Evolutionary conservation across 2,329 filamentous ascomycete species (phyloP).

Genomic region (Exutisphaerella laricina): DNA sequence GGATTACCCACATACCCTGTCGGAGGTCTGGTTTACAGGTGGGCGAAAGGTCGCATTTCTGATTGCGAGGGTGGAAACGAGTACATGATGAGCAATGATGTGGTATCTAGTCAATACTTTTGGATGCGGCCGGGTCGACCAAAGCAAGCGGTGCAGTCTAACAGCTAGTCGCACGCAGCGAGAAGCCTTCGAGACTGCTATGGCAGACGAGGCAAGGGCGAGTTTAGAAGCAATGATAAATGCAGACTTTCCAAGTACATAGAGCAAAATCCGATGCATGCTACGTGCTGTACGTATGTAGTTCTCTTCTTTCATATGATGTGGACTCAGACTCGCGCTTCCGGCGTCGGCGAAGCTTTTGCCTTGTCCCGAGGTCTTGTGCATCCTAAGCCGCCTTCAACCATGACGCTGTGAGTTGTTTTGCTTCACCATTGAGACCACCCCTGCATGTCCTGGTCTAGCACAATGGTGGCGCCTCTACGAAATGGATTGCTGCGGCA

Average conservation of each 20-base stretch:
- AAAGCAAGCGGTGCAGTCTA: constrained; percentile 5
- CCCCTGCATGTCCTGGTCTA: background rate
- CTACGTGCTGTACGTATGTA: too few species aligned
- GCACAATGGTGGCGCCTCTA: constrained; percentile 19
- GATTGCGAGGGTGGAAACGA: background rate
- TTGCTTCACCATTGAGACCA: too few species aligned
- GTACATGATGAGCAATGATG: constrained; percentile 1
- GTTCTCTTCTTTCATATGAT: too few species aligned
- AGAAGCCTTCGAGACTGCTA: background rate
- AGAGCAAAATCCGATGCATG: too few species aligned
- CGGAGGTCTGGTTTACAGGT: background rate
- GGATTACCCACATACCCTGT: constrained; percentile 1
- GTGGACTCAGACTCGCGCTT: too few species aligned
- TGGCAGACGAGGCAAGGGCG: constrained; percentile 1
- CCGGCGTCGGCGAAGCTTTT: too few species aligned
- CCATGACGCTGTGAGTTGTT: too few species aligned
- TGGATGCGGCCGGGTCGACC: constrained; percentile 2
- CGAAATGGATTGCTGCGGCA: constrained; percentile 25
- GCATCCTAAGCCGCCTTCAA: too few species aligned
- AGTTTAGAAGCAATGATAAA: constrained; percentile 2
- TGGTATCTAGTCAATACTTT: constrained; percentile 3
- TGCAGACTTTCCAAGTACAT: constrained; percentile 7
- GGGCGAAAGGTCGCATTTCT: background rate
- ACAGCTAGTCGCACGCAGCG: constrained; percentile 7
- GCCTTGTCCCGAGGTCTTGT: too few species aligned